Evolutionary conservation across 257 asterid genomes (phyloP), one percentile per base, ranked within the genome.

Genomic region (Salvia rosmarinus): DNA sequence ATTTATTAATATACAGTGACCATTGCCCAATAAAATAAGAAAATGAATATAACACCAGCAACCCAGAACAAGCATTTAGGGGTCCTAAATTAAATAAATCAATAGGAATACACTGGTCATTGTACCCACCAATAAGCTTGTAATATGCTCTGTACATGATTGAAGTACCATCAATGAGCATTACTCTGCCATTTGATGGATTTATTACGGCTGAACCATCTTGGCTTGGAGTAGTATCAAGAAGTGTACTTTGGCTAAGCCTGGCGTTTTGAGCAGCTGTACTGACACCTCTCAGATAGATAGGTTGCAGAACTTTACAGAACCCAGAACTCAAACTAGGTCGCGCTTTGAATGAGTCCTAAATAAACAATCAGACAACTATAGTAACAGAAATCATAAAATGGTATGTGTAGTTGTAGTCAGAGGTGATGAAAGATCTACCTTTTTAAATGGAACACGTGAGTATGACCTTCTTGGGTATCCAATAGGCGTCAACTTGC

Each of bases 101-200:
- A 58, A 37, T 66, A 34, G 5, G 32, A 37, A 23, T 16, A 16
- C 4, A 19, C 17, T 30, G 42, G 30, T 25, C 50, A 34, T 16
- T 60, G 5, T 30, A 65, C 89, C 59, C 79, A 94, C 99, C 99
- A 78, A 94, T 83, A 81, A 94, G 96, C 81, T 86, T 85, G 89
- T 86, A 94, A 68, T 94, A 94, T 20, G 99, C 96, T 75, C 99
- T 78, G 70, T 94, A 91, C 52, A 94, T 91, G 77, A 94, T 72
- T 3, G 99, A 82, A 23, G 97, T 88, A 64, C 99, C 99, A 39
- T 94, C 99, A 23, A 94, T 79, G 74, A 94, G 97, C 99, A 94
- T 91, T 58, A 94, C 89, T 83, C 96, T 89, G 71, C 93, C 96
- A 71, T 75, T 82, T 28, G 91, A 77, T 28, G 89, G 74, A 70